A percentile compares a stretch with the other conserved stretches of the same genome.
Evolutionary conservation across 75 land plant species (phyloP).

Genomic region (Cunninghamia lanceolata): DNA sequence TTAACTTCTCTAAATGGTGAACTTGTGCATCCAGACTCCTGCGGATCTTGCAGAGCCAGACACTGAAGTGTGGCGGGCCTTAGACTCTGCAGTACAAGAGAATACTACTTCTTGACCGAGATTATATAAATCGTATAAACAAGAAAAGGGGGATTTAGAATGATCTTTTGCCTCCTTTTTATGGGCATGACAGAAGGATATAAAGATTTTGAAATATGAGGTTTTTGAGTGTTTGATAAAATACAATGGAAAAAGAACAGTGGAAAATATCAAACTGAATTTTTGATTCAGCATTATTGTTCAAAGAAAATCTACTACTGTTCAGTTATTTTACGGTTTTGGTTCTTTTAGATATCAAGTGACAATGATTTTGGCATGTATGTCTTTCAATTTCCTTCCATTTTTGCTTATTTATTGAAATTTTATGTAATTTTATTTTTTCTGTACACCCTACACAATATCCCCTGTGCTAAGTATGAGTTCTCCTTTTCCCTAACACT

Average conservation of each 20-base stretch:
- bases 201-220: not conserved
- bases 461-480: not conserved
- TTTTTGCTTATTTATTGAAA: not conserved
- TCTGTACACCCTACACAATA: not conserved
- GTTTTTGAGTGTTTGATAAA: not conserved
- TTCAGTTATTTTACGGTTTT: not conserved
- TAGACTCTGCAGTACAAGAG: constrained; percentile 36
- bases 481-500: not conserved
- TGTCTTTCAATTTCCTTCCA: not conserved
- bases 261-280: not conserved
- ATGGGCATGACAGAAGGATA: not conserved
- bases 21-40: constrained; percentile 40
- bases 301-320: not conserved
- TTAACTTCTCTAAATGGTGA: constrained; percentile 11
- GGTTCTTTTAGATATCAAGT: not conserved
- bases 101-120: not conserved
- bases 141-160: not conserved
- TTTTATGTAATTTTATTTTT: not conserved
- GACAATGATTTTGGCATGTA: not conserved
- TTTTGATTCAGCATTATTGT: not conserved
- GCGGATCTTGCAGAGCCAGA: constrained; percentile 62
- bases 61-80: constrained; percentile 45
- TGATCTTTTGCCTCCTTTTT: not conserved
- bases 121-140: not conserved
- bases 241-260: not conserved